These are phyloP conservation scores for Xylaria flabelliformis DNA, from an alignment of 495 filamentous ascomycete species.

Conservation along the genomic window DNA sequence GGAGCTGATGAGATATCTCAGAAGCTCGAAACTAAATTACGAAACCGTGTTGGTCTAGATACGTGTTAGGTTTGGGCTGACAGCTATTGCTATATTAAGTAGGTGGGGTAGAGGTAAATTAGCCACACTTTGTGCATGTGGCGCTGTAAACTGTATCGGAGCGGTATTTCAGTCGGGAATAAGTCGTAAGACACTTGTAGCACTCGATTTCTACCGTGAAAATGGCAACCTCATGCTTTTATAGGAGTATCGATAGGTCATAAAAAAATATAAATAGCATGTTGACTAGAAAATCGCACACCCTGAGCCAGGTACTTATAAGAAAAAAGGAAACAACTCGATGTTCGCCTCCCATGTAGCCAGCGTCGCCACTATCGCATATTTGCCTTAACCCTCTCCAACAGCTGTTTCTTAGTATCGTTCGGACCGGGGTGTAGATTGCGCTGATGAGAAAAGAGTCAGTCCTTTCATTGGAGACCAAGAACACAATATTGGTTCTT, in stretches of 20 bases:
- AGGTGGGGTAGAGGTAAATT: conserved; percentile 2
- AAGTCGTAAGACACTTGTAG: background rate
- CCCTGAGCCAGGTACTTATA: background rate
- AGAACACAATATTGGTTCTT: conserved; percentile 42
- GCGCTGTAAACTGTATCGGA: background rate
- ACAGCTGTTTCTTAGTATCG: conserved; percentile 75
- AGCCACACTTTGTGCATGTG: conserved; percentile 4
- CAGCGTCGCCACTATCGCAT: conserved; percentile 53
- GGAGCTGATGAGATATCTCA: background rate
- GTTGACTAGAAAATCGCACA: background rate
- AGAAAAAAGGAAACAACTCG: background rate
- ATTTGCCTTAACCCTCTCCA: conserved; percentile 83
- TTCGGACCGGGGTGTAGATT: conserved; percentile 69
- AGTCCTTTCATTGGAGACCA: conserved; percentile 2
- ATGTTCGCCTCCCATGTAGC: background rate
- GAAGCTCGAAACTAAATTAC: background rate
- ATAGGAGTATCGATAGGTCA: background rate
- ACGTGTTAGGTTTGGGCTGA: background rate
- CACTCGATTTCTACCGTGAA: background rate
- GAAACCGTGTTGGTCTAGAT: conserved; percentile 13
- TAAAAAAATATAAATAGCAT: background rate
- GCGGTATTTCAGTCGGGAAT: no score
- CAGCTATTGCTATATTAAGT: background rate
- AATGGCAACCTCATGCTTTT: background rate
- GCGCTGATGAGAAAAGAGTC: conserved; percentile 57